Evolutionary conservation across 2,329 filamentous ascomycete genomes (phyloP), one percentile per base, ranked within the genome.

Genomic region (Epichloe gansuensis): DNA sequence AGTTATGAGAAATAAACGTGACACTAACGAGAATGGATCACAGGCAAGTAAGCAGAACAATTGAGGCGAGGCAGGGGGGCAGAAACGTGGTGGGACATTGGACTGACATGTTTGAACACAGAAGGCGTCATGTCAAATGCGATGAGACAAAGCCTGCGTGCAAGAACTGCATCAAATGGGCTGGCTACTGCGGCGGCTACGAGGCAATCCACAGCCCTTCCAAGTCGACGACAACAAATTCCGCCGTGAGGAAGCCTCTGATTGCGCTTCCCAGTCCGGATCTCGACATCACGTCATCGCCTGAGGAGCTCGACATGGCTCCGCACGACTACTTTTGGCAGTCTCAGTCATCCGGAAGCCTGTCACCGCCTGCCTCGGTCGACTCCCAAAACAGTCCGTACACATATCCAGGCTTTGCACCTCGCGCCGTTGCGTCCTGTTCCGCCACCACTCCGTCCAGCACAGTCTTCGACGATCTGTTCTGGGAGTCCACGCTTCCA

Each of bases 401-500:
- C 17, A 46, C 34, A 17, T 51, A 17, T 27, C 13, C 38, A 36
- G 40, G 43, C 41, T 51, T 31, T 36, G 6, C 43, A 21, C 3
- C 21, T 13, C 49, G 41, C 21, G 48, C 34, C n/a, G 23, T 31
- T 27, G 35, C 39, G 23, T 34, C 46, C 9, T 40, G 31, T 41
- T 51, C 34, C 15, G n/a, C 15, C 25, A 21, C 48, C 46, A 36
- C 45, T n/a, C 23, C 40, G 15, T 21, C 13, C 11, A 36, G 13
- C 23, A 21, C 59, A 47, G 60, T 62, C 53, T 66, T 69, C n/a
- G 57, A 64, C 15, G 60, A 63, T 15, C 45, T 50, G 0, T 64
- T 71, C n/a, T 72, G 68, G 66, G 63, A 57, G 12, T 56, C 60
- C 5, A 62, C 59, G 1, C 64, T 70, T 6, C 68, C 67, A 2